Conservation (phyloP, 768 basidiomycete genomes). For the Postia placenta region DNA sequence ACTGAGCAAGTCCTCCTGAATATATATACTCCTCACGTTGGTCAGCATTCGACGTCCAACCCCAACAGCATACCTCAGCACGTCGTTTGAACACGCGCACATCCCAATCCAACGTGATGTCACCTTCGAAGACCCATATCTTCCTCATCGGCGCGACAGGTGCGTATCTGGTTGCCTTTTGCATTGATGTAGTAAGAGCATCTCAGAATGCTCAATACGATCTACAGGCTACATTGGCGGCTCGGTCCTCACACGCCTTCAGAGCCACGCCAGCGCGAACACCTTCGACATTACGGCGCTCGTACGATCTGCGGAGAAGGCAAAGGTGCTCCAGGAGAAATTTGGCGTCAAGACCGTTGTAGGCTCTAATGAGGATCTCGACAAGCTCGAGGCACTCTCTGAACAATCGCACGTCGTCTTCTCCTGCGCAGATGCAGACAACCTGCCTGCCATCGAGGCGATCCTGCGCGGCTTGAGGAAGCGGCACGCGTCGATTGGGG, state of each 20-base stretch:
- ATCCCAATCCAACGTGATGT: background rate
- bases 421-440: constrained; percentile 40
- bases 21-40: no score
- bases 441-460: constrained; percentile 37
- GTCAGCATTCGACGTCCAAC: no score
- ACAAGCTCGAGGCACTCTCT: constrained; percentile 32
- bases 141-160: constrained; percentile 44
- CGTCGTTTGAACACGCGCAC: background rate
- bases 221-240: constrained; percentile 50
- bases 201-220: background rate
- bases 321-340: constrained; percentile 16
- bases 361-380: constrained; percentile 25
- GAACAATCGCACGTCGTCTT: constrained; percentile 34
- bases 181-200: background rate
- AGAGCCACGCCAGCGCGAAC: constrained; percentile 37
- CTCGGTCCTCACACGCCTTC: constrained; percentile 40
- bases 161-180: constrained; percentile 7
- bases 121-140: constrained; percentile 27
- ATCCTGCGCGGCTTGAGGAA: constrained; percentile 49
- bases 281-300: constrained; percentile 41
- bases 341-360: constrained; percentile 17
- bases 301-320: constrained; percentile 38
- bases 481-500: constrained; percentile 34
- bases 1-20: no score
- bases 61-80: no score